These are phyloP conservation scores for Paulownia fortunei DNA, from an alignment of 257 asterid species.

Conservation along the genomic window DNA sequence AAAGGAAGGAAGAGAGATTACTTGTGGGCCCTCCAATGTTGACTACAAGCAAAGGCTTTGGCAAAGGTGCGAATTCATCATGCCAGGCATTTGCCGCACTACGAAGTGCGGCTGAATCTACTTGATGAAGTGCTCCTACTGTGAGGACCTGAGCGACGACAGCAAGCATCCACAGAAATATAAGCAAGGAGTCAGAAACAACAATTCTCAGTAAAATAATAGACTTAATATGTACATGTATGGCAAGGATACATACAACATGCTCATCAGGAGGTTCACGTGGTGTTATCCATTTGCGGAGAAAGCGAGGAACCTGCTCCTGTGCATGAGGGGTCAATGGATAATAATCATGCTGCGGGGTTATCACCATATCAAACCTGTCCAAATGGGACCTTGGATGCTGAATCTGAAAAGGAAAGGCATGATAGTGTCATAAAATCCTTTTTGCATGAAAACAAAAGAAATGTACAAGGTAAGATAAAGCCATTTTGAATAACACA, in stretches of 20 bases:
- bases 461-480: constrained; percentile 3
- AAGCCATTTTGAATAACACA: background rate
- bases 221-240: constrained; percentile 19
- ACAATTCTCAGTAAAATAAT: background rate
- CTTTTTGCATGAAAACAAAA: background rate
- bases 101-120: constrained; percentile 83
- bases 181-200: constrained; percentile 31
- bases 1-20: constrained; percentile 42
- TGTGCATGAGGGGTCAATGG: constrained; percentile 79
- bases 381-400: constrained; percentile 93
- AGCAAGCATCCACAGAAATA: constrained; percentile 17
- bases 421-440: constrained; percentile 22
- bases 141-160: constrained; percentile 73
- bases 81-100: constrained; percentile 90
- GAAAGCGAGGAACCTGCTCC: constrained; percentile 85
- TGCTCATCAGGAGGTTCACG: constrained; percentile 73
- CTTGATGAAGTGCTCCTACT: constrained; percentile 92
- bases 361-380: constrained; percentile 91
- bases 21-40: constrained; percentile 97
- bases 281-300: constrained; percentile 91
- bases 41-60: constrained; percentile 90
- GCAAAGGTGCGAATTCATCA: constrained; percentile 79
- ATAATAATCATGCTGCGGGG: constrained; percentile 91
- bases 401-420: constrained; percentile 75
- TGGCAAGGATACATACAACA: constrained; percentile 62